Evolutionary conservation across 2,329 filamentous ascomycete genomes (phyloP).

Genomic region (Pyrenochaeta sp.): DNA sequence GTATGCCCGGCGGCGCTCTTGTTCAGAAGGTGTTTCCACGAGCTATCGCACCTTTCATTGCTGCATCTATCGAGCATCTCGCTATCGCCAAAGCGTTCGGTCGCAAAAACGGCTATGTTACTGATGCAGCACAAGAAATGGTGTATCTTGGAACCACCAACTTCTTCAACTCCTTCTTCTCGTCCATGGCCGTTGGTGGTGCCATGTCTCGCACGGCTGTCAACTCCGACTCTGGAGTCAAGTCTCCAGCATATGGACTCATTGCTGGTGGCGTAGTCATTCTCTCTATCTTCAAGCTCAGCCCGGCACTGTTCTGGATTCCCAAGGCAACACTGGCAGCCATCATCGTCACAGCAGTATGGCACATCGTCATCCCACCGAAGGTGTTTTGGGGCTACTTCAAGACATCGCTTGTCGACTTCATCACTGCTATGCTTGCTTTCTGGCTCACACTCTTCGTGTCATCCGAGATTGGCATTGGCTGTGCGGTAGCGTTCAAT

Average conservation of each 20-base stretch:
- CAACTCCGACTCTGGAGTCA: conserved; percentile 70
- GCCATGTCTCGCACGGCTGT: conserved; percentile 74
- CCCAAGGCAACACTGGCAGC: conserved; percentile 71
- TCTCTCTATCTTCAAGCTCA: conserved; percentile 68
- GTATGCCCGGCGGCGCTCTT: conserved; percentile 57
- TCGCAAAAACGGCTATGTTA: conserved; percentile 68
- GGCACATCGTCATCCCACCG: conserved; percentile 67
- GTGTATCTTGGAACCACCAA: conserved; percentile 70
- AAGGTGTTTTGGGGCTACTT: conserved; percentile 70
- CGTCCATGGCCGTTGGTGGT: conserved; percentile 70
- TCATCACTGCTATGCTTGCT: conserved; percentile 68
- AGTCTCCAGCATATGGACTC: conserved; percentile 67
- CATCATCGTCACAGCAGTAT: conserved; percentile 72
- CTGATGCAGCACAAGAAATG: conserved; percentile 72
- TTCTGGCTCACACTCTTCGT: conserved; percentile 72
- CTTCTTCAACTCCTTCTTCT: conserved; percentile 71
- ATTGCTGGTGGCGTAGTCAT: conserved; percentile 70
- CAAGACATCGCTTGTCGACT: conserved; percentile 71
- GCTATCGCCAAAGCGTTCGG: conserved; percentile 72
- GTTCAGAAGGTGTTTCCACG: conserved; percentile 63
- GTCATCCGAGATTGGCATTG: conserved; percentile 68
- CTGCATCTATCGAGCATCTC: conserved; percentile 69
- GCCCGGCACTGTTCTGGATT: conserved; percentile 71
- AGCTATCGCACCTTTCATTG: conserved; percentile 69
- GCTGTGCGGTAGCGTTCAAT: conserved; percentile 61